Conservation (phyloP, 768 basidiomycete species). For the Trametes gibbosa region DNA sequence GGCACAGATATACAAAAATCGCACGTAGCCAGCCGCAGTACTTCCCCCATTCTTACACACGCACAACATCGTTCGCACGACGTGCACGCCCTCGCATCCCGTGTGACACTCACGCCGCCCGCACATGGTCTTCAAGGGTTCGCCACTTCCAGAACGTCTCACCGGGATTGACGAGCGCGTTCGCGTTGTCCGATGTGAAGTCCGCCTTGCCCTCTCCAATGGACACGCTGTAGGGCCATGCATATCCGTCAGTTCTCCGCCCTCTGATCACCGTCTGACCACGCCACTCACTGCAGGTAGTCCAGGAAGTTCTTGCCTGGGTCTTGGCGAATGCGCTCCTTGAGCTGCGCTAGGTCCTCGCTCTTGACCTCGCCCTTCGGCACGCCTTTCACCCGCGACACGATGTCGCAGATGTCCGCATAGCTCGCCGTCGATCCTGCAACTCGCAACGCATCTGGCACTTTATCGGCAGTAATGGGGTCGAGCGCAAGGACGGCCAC, state of each 20-base stretch:
- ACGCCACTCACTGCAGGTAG: slow-evolving; percentile 13
- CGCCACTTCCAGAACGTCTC: slow-evolving; percentile 25
- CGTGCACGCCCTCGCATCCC: background rate
- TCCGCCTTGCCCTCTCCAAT: slow-evolving; percentile 22
- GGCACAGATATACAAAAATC: background rate
- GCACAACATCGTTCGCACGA: background rate
- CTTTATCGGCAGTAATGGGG: slow-evolving; percentile 9
- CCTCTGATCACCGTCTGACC: background rate
- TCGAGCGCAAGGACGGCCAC: slow-evolving; percentile 19
- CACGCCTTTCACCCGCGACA: slow-evolving; percentile 12
- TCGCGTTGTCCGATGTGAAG: slow-evolving; percentile 18
- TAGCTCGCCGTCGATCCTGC: slow-evolving; percentile 16
- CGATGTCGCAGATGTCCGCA: slow-evolving; percentile 11
- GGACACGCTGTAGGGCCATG: slow-evolving; percentile 7
- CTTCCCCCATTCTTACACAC: background rate
- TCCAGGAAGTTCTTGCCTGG: slow-evolving; percentile 1
- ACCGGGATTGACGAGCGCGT: slow-evolving; percentile 24
- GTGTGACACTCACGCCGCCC: background rate
- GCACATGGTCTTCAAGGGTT: slow-evolving; percentile 15
- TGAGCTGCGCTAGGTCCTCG: slow-evolving; percentile 15
- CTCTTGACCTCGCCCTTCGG: slow-evolving; percentile 14
- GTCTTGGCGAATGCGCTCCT: slow-evolving; percentile 9
- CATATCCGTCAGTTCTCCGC: background rate
- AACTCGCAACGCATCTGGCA: slow-evolving; percentile 23
- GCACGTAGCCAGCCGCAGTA: background rate